phyloP scores from a whole-genome alignment of 2,329 filamentous ascomycete species.

The Claviceps spartinae region DNA sequence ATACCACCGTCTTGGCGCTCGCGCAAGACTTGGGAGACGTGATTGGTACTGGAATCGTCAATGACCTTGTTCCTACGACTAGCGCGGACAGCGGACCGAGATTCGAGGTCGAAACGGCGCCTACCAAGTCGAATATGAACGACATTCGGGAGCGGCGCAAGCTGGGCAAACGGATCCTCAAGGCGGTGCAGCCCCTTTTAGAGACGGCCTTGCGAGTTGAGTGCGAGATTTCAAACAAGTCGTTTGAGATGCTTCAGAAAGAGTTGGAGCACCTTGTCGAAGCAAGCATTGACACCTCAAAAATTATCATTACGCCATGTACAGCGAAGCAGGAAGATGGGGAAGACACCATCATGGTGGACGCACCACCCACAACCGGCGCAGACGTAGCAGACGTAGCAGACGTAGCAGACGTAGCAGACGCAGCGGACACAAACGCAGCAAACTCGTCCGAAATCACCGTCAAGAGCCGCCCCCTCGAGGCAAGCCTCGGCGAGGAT shows the following conservation, averaged over 20 bases:
- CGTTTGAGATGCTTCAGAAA: constrained; percentile 54
- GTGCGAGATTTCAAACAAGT: constrained; percentile 60
- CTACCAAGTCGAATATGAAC: constrained; percentile 35
- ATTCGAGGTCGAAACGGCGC: constrained; percentile 32
- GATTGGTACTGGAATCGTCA: constrained; percentile 38
- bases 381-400: too few relatives aligned
- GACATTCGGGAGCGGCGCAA: constrained; percentile 73
- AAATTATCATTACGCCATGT: constrained; percentile 22
- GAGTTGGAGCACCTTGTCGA: constrained; percentile 65
- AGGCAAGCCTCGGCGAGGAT: constrained; percentile 10
- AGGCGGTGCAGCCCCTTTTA: constrained; percentile 62
- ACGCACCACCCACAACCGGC: constrained; percentile 18
- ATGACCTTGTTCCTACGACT: neutral
- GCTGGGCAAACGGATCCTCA: constrained; percentile 80
- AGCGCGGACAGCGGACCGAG: constrained; percentile 10
- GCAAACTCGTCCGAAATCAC: constrained; percentile 33
- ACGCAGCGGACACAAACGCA: constrained; percentile 5
- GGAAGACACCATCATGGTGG: constrained; percentile 38
- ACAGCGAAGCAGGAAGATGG: constrained; percentile 25
- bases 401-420: too few relatives aligned
- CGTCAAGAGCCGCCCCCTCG: constrained; percentile 20
- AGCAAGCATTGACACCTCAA: constrained; percentile 45
- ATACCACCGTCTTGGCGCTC: constrained; percentile 44
- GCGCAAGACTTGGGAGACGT: constrained; percentile 41
- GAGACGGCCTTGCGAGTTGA: constrained; percentile 68